Percentiles rank a stretch among this genome's conserved stretches.
Conservation (phyloP, 352 stramenopile genomes). For the Nothophytophthora sp. region DNA sequence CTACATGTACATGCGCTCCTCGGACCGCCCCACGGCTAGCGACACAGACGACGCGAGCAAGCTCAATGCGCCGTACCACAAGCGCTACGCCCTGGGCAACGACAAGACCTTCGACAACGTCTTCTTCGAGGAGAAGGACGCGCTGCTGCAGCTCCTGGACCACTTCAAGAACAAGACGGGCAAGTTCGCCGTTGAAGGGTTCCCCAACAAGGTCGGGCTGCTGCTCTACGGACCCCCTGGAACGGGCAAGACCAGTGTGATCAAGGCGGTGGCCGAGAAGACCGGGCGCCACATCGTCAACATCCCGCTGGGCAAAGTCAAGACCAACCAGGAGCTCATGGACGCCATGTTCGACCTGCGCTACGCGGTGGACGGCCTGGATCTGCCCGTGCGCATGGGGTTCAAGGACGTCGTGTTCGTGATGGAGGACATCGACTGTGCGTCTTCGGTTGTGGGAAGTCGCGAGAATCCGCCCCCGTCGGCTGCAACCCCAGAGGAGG, state of each 20-base stretch:
- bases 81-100: slow-evolving; percentile 80
- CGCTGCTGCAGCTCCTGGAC: slow-evolving; percentile 69
- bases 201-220: slow-evolving; percentile 88
- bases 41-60: slow-evolving; percentile 14
- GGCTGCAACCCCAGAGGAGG: neutral
- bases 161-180: slow-evolving; percentile 69
- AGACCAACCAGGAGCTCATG: slow-evolving; percentile 86
- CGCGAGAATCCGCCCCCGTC: slow-evolving; percentile 24
- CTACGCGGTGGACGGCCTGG: slow-evolving; percentile 54
- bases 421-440: slow-evolving; percentile 89
- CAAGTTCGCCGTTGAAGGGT: slow-evolving; percentile 88
- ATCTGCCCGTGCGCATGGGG: slow-evolving; percentile 58
- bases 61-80: slow-evolving; percentile 26
- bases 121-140: slow-evolving; percentile 86
- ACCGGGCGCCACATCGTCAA: slow-evolving; percentile 71
- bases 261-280: slow-evolving; percentile 83
- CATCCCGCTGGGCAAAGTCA: slow-evolving; percentile 67
- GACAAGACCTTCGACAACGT: slow-evolving; percentile 90
- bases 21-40: slow-evolving; percentile 6
- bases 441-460: slow-evolving; percentile 61
- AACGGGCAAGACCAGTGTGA: slow-evolving; percentile 89
- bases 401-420: slow-evolving; percentile 91
- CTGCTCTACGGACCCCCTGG: slow-evolving; percentile 86
- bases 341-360: slow-evolving; percentile 76
- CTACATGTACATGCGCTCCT: slow-evolving; percentile 43